Evolutionary conservation across 2,329 filamentous ascomycete genomes (phyloP), one percentile per base, ranked within the genome.

Genomic region (Microdochium trichocladiopsis): DNA sequence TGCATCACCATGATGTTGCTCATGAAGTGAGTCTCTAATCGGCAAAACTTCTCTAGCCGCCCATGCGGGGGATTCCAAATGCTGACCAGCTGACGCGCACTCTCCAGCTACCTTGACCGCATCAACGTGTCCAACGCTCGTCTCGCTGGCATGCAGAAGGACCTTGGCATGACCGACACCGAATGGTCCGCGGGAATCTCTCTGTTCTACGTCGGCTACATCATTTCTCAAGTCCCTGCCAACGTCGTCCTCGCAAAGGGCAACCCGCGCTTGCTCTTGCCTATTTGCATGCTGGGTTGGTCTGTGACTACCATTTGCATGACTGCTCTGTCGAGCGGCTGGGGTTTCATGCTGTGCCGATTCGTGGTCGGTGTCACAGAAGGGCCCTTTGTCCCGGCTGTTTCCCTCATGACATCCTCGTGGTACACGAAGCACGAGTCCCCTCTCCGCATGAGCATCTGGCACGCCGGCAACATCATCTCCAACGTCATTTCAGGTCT

Each of bases 51-150:
- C n/a, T n/a, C n/a, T n/a, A n/a, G n/a, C n/a, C n/a, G n/a, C n/a
- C n/a, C n/a, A n/a, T n/a, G n/a, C n/a, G n/a, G n/a, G n/a, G n/a
- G n/a, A n/a, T n/a, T n/a, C n/a, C n/a, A n/a, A 2, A n/a, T 25
- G 21, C 3, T 11, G 16, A 14, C 4, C 11, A 2, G 11, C 52
- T 55, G 4, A 16, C 41, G 51, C 28, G n/a, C 16, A 6, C 9
- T 41, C 36, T 14, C 66, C 23, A 78, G 74, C 57, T 78, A 77
- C 57, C 68, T 79, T 18, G 75, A 78, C 54, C 67, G 74, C 50
- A 76, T 75, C 28, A 79, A 78, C 55, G 73, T 79, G 25, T 75
- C 73, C 45, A 72, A 71, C 55, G 69, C 69, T 10, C 64, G 67
- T 33, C 63, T 72, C 11, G 67, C 67, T 5, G 67, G 68, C 2